A percentile compares a stretch with the other conserved stretches of the same genome.
Evolutionary conservation across 768 basidiomycete genomes (phyloP).

Genomic region (Amanita phalloides): DNA sequence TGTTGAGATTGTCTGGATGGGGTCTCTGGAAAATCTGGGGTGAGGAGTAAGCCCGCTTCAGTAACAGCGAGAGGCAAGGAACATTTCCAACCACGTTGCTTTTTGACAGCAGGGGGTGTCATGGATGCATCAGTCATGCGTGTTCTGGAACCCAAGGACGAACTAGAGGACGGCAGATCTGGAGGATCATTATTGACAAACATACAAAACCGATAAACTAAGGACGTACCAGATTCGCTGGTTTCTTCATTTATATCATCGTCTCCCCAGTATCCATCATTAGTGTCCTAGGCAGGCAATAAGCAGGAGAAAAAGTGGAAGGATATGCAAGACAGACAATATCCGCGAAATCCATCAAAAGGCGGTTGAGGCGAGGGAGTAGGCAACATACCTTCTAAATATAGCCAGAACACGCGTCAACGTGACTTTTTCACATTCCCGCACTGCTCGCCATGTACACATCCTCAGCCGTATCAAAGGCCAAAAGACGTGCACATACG

Average conservation of each 20-base stretch:
- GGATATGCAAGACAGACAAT: background rate
- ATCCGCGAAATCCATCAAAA: conserved; percentile 3
- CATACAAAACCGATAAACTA: background rate
- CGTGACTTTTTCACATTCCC: conserved; percentile 4
- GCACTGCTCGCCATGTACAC: conserved; percentile 36
- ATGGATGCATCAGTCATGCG: background rate
- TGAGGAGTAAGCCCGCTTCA: background rate
- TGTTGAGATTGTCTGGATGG: background rate
- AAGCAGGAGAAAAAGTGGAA: background rate
- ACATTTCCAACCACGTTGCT: background rate
- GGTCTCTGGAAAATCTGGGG: background rate
- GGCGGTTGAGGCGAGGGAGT: background rate
- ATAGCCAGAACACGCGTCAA: conserved; percentile 3
- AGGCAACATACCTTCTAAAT: background rate
- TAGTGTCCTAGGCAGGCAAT: background rate
- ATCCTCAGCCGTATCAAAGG: conserved; percentile 59
- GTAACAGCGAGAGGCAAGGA: background rate
- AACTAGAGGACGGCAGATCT: background rate
- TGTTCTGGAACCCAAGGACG: background rate
- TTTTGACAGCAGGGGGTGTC: background rate
- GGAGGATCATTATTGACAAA: background rate
- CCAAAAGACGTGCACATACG: conserved; percentile 57
- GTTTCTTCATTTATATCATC: background rate
- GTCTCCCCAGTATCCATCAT: conserved; percentile 5
- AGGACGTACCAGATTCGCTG: conserved; percentile 1